Percentiles rank a stretch among this genome's conserved stretches.
Evolutionary conservation across 2,329 filamentous ascomycete species (phyloP).

Genomic region (Paecilomyces formosus): DNA sequence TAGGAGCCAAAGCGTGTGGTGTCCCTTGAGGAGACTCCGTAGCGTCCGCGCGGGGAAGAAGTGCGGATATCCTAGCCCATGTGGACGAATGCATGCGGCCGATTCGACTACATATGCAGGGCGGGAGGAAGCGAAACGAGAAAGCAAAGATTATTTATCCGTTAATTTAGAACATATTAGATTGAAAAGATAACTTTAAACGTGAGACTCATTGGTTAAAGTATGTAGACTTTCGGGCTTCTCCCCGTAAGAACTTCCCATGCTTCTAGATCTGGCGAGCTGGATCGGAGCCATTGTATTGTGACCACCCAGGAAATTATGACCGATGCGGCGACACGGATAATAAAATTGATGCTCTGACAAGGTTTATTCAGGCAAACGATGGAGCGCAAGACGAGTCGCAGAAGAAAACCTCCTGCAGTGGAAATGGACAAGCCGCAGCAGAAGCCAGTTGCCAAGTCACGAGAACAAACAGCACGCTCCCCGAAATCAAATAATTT

Average conservation of each 20-base stretch:
- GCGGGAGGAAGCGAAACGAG: background rate
- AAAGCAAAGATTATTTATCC: background rate
- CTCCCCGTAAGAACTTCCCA: background rate
- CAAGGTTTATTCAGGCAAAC: constrained; percentile 1
- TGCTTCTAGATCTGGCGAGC: background rate
- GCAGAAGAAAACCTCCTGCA: constrained; percentile 5
- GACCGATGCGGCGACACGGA: background rate
- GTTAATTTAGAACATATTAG: background rate
- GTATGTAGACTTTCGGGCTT: background rate
- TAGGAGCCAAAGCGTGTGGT: background rate
- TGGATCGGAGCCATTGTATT: background rate
- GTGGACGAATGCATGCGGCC: background rate
- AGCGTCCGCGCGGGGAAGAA: background rate
- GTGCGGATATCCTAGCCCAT: background rate
- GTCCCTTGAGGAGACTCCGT: background rate
- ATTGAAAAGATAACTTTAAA: background rate
- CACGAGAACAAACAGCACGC: background rate
- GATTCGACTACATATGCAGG: background rate
- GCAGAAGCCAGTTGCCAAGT: background rate
- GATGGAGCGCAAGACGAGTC: constrained; percentile 14
- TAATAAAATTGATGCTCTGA: background rate
- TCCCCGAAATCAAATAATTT: background rate
- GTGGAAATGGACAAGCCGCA: constrained; percentile 4
- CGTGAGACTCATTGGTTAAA: background rate
- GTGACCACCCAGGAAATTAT: background rate